Percentiles rank a stretch among this genome's conserved stretches.
Conservation (phyloP, 345 rosid genomes). For the Turritis glabra region DNA sequence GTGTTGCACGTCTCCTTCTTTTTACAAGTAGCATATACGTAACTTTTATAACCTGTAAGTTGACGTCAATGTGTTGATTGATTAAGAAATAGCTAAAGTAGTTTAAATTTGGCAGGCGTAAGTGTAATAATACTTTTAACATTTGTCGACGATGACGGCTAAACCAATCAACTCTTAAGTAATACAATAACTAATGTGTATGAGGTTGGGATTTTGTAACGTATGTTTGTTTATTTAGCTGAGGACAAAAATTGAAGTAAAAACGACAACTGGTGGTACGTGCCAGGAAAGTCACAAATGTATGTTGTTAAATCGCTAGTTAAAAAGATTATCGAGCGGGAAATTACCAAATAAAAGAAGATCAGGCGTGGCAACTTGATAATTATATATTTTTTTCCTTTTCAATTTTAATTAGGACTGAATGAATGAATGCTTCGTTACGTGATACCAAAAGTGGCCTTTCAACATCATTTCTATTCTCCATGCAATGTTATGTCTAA, state of each 20-base stretch:
- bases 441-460: conserved; percentile 51
- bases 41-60: not conserved
- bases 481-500: conserved; percentile 50
- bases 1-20: no score
- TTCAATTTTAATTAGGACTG: conserved; percentile 53
- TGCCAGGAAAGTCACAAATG: not conserved
- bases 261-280: no score
- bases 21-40: no score
- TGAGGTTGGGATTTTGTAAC: conserved; percentile 17
- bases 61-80: not conserved
- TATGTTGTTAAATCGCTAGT: conserved; percentile 35
- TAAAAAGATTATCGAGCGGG: not conserved
- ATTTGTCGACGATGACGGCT: not conserved
- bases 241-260: conserved; percentile 36
- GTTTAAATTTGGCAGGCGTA: not conserved
- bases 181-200: not conserved
- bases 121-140: not conserved
- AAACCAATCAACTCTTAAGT: not conserved
- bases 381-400: conserved; percentile 40
- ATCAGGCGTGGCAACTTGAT: conserved; percentile 73
- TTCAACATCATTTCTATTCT: conserved; percentile 56
- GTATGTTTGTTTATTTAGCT: conserved; percentile 42
- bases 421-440: conserved; percentile 38
- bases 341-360: conserved; percentile 24
- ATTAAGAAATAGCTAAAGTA: not conserved